Evolutionary conservation across 1,284 basidiomycete species (phyloP), one percentile per base, ranked within the genome.

Genomic region (Malassezia cuniculi): DNA sequence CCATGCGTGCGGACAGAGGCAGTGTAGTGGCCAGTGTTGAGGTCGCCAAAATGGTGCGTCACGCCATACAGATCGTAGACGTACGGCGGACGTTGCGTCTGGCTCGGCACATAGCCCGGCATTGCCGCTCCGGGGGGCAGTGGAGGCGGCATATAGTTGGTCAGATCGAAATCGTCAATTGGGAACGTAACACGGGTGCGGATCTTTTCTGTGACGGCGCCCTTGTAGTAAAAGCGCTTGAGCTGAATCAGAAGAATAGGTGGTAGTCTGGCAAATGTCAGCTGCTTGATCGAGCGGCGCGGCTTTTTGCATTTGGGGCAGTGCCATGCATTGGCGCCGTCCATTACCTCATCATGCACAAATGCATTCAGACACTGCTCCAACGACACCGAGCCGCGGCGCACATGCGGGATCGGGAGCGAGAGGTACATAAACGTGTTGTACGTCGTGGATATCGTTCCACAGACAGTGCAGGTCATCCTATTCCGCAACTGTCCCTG

Each of bases 401-500:
- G 72, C 11, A 74, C 38, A 6, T 34, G 17, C 8, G 60, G 58
- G 10, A 66, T 56, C 0, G 64, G 64, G 19, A 66, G 39, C 5
- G 60, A 64, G 14, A 66, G 54, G 24, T 65, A 61, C 18, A 60
- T 55, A 36, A 61, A 66, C 12, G 62, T 77, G 63, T 97, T 94
- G 62, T 93, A 97, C 6, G 89, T 95, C 5, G 87, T 95, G 19
- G 86, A 93, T 3, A 90, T 95, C 85, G 93, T 60, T 9, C 62
- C 58, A 32, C 64, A 66, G 11, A 56, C 57, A 1, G 61, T 30
- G 30, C 64, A 66, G 2, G 56, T 61, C 25, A 66, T 39, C 50
- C 60, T 59, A 42, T 66, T 66, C 9, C 64, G 39, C 31, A 66
- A 61, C 35, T 65, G 62, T 2, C 64, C 64, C 31, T 54, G 47